Percentiles rank a stretch among this genome's conserved stretches.
Evolutionary conservation across 495 filamentous ascomycete genomes (phyloP).

Genomic region (Pseudomonodictys pantanalensis): DNA sequence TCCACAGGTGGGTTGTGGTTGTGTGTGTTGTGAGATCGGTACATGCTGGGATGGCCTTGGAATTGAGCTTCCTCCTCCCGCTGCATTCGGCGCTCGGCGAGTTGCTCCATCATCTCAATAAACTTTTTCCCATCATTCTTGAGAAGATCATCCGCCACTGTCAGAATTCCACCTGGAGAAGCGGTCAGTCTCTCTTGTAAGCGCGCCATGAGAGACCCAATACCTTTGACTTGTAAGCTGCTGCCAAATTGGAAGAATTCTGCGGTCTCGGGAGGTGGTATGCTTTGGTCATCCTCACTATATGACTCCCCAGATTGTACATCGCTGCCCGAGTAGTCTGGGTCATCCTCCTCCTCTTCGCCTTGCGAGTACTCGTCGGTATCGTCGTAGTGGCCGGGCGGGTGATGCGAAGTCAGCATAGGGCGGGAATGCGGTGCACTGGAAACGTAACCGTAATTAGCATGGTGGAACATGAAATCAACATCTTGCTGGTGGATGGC

Average conservation of each 20-base stretch:
- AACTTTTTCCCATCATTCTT: slow-evolving; percentile 99
- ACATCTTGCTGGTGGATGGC: slow-evolving; percentile 79
- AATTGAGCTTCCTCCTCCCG: slow-evolving; percentile 86
- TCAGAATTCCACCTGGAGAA: slow-evolving; percentile 86
- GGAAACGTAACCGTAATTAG: slow-evolving; percentile 12
- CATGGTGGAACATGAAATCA: slow-evolving; percentile 63
- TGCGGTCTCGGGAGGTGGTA: slow-evolving; percentile 52
- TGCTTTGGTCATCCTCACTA: slow-evolving; percentile 55
- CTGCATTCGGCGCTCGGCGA: slow-evolving; percentile 95
- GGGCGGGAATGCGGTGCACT: slow-evolving; percentile 5
- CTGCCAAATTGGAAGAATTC: slow-evolving; percentile 98
- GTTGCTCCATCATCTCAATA: slow-evolving; percentile 99
- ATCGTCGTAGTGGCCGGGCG: slow-evolving; percentile 33
- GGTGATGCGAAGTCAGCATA: slow-evolving; percentile 12
- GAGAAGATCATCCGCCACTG: slow-evolving; percentile 94
- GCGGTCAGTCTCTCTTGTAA: slow-evolving; percentile 43
- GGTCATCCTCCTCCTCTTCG: slow-evolving; percentile 62
- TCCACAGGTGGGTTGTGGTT: slow-evolving; percentile 64
- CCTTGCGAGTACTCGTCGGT: slow-evolving; percentile 59
- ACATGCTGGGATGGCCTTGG: slow-evolving; percentile 47
- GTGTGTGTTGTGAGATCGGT: slow-evolving; percentile 44
- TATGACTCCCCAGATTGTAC: slow-evolving; percentile 59
- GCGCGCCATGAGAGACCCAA: slow-evolving; percentile 27
- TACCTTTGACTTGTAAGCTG: slow-evolving; percentile 94
- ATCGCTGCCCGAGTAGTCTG: slow-evolving; percentile 51